Percentiles rank a stretch among this genome's conserved stretches.
These are phyloP conservation scores for Coemansia sp. DNA, from an alignment of 192 early-diverging fungal genomes.

Conservation along the genomic window DNA sequence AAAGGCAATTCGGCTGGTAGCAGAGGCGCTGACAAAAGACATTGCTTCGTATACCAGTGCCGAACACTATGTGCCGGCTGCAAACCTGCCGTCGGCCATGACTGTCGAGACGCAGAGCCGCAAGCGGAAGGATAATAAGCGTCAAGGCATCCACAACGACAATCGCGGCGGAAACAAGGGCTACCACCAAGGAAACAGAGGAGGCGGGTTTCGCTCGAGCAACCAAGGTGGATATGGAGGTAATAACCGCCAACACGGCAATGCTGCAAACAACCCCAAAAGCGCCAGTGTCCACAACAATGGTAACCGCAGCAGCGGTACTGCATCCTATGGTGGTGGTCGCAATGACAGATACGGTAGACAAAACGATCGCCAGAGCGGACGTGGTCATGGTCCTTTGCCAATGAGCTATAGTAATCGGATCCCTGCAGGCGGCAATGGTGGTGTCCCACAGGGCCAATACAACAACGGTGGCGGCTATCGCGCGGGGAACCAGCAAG, in stretches of 20 bases:
- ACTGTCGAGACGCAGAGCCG: conserved; percentile 46
- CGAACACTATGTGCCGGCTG: conserved; percentile 49
- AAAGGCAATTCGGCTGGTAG: conserved; percentile 42
- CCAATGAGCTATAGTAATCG: conserved; percentile 37
- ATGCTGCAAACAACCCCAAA: conserved; percentile 2
- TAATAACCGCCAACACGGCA: conserved; percentile 6
- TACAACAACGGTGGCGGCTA: conserved; percentile 23
- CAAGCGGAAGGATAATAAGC: conserved; percentile 39
- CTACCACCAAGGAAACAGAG: conserved; percentile 17
- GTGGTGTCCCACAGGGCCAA: conserved; percentile 4
- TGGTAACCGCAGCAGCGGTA: background rate
- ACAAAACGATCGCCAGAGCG: conserved; percentile 22
- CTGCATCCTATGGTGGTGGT: background rate
- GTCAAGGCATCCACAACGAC: conserved; percentile 20
- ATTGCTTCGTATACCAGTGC: conserved; percentile 36
- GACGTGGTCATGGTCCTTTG: conserved; percentile 22
- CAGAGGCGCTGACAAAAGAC: conserved; percentile 41
- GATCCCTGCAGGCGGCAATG: conserved; percentile 23
- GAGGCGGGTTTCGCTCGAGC: conserved; percentile 11
- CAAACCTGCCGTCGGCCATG: conserved; percentile 53
- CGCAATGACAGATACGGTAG: conserved; percentile 32
- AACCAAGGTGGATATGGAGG: conserved; percentile 10
- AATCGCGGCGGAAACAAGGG: conserved; percentile 13
- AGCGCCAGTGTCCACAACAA: conserved; percentile 10
- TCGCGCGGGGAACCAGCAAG: conserved; percentile 16